These are phyloP conservation scores for Basidioascus undulatus DNA, from an alignment of 768 basidiomycete species.

Conservation along the genomic window DNA sequence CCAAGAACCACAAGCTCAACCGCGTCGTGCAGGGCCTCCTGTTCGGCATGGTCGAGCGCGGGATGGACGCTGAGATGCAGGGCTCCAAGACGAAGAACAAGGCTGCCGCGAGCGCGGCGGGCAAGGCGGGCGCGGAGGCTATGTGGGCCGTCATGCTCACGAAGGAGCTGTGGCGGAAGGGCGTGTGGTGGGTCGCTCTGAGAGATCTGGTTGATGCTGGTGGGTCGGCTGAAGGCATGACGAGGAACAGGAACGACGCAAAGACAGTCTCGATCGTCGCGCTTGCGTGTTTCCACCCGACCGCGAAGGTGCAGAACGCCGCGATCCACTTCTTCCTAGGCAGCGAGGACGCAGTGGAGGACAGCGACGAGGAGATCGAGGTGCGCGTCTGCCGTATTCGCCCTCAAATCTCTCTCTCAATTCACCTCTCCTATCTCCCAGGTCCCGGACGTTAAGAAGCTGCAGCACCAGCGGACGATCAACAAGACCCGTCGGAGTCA, in stretches of 20 bases:
- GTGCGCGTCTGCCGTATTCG: constrained; percentile 19
- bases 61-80: constrained; percentile 54
- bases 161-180: constrained; percentile 82
- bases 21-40: constrained; percentile 85
- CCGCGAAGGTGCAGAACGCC: constrained; percentile 78
- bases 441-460: constrained; percentile 40
- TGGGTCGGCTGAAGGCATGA: no score
- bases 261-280: constrained; percentile 83
- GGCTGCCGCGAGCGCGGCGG: constrained; percentile 16
- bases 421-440: constrained; percentile 15
- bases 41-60: constrained; percentile 84
- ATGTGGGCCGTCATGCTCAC: constrained; percentile 93
- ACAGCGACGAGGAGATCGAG: constrained; percentile 31
- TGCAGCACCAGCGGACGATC: constrained; percentile 69
- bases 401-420: constrained; percentile 3
- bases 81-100: constrained; percentile 36
- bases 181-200: constrained; percentile 36
- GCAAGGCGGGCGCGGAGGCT: constrained; percentile 45
- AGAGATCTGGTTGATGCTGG: background rate
- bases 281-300: constrained; percentile 77
- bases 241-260: constrained; percentile 43
- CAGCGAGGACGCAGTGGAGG: constrained; percentile 21
- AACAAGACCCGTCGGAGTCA: constrained; percentile 76
- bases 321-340: constrained; percentile 95
- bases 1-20: constrained; percentile 89